phyloP scores from a whole-genome alignment of 2,329 filamentous ascomycete species.

The Rachicladosporium sp. region DNA sequence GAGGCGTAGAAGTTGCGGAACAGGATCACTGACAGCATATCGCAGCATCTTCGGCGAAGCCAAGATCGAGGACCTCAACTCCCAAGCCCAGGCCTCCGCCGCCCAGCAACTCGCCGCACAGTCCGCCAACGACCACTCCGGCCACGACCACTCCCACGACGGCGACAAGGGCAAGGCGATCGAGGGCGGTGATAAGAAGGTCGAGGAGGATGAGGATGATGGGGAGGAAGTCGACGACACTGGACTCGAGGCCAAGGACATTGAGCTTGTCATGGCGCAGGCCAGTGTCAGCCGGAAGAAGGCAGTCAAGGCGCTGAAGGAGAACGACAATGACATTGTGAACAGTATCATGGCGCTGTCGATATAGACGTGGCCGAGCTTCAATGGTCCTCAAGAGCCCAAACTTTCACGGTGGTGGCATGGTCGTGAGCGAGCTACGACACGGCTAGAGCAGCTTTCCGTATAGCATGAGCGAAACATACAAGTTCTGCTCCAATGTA shows the following conservation, averaged over 20 bases:
- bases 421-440: too few relatives aligned
- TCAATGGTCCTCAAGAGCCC: conserved; percentile 10
- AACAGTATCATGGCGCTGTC: conserved; percentile 98
- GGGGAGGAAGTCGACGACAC: conserved; percentile 90
- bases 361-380: conserved; percentile 44
- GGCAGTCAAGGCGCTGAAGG: conserved; percentile 94
- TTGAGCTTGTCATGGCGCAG: conserved; percentile 97
- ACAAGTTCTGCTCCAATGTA: too few relatives aligned
- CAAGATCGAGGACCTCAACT: conserved; percentile 99
- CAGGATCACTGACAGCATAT: conserved; percentile 28
- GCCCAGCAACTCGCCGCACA: conserved; percentile 84
- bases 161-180: conserved; percentile 65
- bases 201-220: conserved; percentile 70
- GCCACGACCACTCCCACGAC: conserved; percentile 64
- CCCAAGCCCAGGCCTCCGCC: conserved; percentile 88
- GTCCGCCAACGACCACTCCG: conserved; percentile 55
- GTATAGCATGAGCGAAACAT: too few relatives aligned
- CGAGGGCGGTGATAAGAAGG: conserved; percentile 47
- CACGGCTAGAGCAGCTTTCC: too few relatives aligned
- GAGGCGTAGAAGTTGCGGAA: background rate
- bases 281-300: conserved; percentile 95
- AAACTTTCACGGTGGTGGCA: too few relatives aligned
- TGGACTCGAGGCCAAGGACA: conserved; percentile 96
- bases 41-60: conserved; percentile 95
- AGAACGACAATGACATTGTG: conserved; percentile 99